Base-by-base conservation (phyloP, 2,329 filamentous ascomycete genomes). In the Botrytis hyacinthi region DNA sequence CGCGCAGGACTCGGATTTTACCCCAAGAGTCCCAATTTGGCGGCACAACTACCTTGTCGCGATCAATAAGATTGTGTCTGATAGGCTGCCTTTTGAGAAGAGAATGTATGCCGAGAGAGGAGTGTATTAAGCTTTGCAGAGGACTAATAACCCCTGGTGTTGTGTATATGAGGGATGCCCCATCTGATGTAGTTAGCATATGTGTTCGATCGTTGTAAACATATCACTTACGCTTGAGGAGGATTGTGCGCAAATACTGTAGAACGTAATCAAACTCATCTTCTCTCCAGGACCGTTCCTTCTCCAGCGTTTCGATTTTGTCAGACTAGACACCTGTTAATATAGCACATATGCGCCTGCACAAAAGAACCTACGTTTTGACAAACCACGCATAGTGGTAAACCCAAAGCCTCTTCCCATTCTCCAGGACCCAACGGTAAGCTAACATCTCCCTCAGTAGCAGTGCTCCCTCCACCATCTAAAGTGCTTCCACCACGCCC, bases 21-120 rank as follows among this genome's bases (percentile, higher is more conserved):
- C 94, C 95, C 93, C 94, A 98, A 0, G 95, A 98, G 82, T 99
- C 96, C 96, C 96, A 99, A 82, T 98, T 98, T 26, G 95, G 92
- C 2, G 95, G 95, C 0, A 99, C 93, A 8, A 98, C 87, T 72
- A 99, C 95, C 86, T 97, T 97, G 82, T 97, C 95, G 74, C 95
- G 89, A 83, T 96, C 96, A 77, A 97, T 96, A 75, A 97, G 93
- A 79, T 97, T 97, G 81, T 95, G 92, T 83, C 94, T 96, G 37
- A 97, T 86, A 37, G 92, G 89, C 79, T 93, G 89, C 76, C 91
- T 89, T 82, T 93, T 93, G 29, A 97, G 85, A 32, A 96, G 87
- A 35, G 93, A 97, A 75, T 93, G 93, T 81, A 97, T 95, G 71
- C 93, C 93, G 29, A 98, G 86, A 70, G 92, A 94, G 18, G 94